A percentile compares a stretch with the other conserved stretches of the same genome.
phyloP scores from a whole-genome alignment of 441 rosid species.

The Manihot esculenta region DNA sequence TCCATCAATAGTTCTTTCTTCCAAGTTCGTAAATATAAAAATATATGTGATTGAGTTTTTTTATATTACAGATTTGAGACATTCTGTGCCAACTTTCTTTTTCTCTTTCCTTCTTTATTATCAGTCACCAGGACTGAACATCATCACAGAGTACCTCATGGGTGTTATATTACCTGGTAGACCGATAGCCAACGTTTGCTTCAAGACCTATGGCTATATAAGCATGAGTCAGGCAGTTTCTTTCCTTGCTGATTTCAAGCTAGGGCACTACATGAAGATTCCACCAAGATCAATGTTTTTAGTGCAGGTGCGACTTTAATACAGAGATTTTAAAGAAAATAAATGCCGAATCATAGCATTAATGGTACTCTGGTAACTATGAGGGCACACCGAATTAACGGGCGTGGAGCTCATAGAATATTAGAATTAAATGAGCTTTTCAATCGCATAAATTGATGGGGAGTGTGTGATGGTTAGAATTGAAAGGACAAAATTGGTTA shows the following conservation, averaged over 20 bases:
- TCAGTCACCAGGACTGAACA: conserved; percentile 47
- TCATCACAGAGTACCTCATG: conserved; percentile 61
- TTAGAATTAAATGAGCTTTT: neutral
- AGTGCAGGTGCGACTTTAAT: conserved; percentile 41
- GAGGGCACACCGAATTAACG: too few species aligned
- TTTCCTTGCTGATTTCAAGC: conserved; percentile 58
- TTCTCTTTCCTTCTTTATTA: neutral
- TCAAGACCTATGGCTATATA: conserved; percentile 60
- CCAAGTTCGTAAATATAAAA: neutral
- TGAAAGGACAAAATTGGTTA: too few species aligned
- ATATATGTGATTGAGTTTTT: neutral
- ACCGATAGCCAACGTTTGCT: conserved; percentile 62
- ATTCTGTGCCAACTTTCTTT: neutral
- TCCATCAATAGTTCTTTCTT: neutral
- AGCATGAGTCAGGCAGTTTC: conserved; percentile 62
- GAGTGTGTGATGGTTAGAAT: too few species aligned
- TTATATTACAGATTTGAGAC: neutral
- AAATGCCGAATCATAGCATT: neutral
- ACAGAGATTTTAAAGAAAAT: neutral
- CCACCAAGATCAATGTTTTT: conserved; percentile 63
- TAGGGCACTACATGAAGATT: conserved; percentile 72
- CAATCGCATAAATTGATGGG: neutral
- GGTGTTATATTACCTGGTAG: conserved; percentile 48
- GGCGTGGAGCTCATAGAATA: neutral
- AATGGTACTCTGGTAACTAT: neutral